These are phyloP conservation scores for Solanum gracilifrons DNA, from an alignment of 257 asterid genomes.

Conservation along the genomic window DNA sequence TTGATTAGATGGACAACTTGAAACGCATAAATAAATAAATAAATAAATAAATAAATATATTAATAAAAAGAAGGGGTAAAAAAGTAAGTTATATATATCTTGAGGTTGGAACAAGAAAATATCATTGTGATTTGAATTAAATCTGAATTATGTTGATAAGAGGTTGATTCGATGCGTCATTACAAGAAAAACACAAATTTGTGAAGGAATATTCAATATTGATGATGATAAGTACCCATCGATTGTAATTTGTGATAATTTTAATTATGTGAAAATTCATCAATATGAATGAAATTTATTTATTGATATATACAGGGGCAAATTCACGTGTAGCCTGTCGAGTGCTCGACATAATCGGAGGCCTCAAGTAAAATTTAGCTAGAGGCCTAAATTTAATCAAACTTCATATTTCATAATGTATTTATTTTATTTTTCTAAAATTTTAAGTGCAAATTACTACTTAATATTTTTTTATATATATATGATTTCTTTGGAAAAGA, in stretches of 20 bases:
- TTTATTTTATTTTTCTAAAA: too few relatives aligned
- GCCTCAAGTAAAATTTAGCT: too few relatives aligned
- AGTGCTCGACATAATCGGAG: too few relatives aligned
- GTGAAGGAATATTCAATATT: background rate
- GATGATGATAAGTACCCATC: background rate
- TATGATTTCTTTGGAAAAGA: too few relatives aligned
- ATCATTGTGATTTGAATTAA: background rate
- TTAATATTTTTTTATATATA: too few relatives aligned
- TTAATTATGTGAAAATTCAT: background rate
- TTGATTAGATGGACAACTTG: background rate
- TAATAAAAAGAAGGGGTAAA: background rate
- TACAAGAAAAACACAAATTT: background rate
- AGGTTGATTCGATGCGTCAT: background rate
- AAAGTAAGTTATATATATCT: background rate
- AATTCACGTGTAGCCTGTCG: too few relatives aligned
- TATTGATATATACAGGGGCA: background rate
- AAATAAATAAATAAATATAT: background rate
- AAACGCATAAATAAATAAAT: background rate
- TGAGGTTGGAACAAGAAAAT: background rate
- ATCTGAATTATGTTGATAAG: background rate
- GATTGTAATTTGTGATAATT: background rate
- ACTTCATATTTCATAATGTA: too few relatives aligned
- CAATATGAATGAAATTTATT: background rate
- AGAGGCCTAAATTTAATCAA: too few relatives aligned
- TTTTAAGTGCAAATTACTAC: too few relatives aligned